Base-by-base conservation (phyloP, 768 basidiomycete genomes). In the Lentinus tigrinus region DNA sequence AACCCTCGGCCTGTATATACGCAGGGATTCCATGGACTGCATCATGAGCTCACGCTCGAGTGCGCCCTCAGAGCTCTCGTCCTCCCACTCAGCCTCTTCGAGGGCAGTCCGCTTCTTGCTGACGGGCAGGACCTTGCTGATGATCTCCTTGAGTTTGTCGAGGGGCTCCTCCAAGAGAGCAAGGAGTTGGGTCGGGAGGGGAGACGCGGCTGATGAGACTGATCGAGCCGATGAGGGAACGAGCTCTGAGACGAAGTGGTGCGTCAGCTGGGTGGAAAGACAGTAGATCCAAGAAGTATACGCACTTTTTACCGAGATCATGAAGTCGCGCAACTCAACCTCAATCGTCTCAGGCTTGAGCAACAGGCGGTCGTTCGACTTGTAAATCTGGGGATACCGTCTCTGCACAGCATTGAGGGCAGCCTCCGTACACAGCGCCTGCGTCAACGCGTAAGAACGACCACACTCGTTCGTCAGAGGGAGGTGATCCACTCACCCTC, bases 361-460 rank as follows among this genome's bases (percentile, higher is more conserved):
- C 48, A 94, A 68, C 2, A 98, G 75, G 10, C 97, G 80, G 60
- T 98, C 95, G 31, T 80, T 84, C 4, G 92, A 89, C 73, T 92
- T 89, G 79, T 99, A 99, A 46, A 98, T 95, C 71, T 99, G 97
- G 0, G 97, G 97, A 71, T 99, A 99, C 54, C 90, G 81, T 57
- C 97, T 78, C 69, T 99, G 97, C 23, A 99, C 91, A 0, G 96
- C 96, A 67, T 98, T 98, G 65, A 99, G 72, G 1, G 95, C 91
- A 10, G 97, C 94, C 75, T 99, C 97, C 6, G 97, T 98, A 65
- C 96, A 98, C 4, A 99, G 76, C 0, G 97, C 96, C 95, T 85
- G 49, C n/a, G 42, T 14, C 9, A 19, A 48, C 14, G 16, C 34
- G 10, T 3, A 11, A 48, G 39, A 52, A 23, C 23, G 16, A 28